These are phyloP conservation scores for Mediolabrus comicus DNA, from an alignment of 108 stramenopile species.

Conservation along the genomic window DNA sequence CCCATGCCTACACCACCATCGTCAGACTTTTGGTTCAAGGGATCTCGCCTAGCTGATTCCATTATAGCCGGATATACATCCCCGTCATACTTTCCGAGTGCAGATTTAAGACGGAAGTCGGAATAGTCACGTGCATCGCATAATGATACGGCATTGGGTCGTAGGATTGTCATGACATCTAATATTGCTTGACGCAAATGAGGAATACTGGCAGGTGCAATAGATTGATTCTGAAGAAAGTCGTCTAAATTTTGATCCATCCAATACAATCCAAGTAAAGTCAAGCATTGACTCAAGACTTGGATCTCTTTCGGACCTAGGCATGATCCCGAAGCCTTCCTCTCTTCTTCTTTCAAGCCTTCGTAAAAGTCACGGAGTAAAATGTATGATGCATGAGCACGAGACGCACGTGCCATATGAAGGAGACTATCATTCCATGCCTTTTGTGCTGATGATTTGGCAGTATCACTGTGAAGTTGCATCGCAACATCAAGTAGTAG, in stretches of 20 bases:
- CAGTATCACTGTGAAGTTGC: conserved; percentile 56
- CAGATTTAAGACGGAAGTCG: conserved; percentile 87
- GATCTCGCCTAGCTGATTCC: conserved; percentile 77
- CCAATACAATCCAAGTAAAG: conserved; percentile 83
- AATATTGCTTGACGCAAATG: conserved; percentile 57
- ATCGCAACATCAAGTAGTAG: conserved; percentile 64
- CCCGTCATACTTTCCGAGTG: conserved; percentile 86
- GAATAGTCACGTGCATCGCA: conserved; percentile 89
- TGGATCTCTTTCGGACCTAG: conserved; percentile 51
- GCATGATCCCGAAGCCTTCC: conserved; percentile 25
- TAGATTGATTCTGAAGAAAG: conserved; percentile 76
- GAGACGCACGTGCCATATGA: conserved; percentile 71
- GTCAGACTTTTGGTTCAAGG: conserved; percentile 59
- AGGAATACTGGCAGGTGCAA: conserved; percentile 49
- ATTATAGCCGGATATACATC: conserved; percentile 90
- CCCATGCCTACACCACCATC: conserved; percentile 60
- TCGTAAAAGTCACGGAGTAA: conserved; percentile 67
- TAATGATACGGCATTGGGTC: conserved; percentile 85
- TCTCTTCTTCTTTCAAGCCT: conserved; percentile 61
- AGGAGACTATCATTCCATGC: conserved; percentile 87
- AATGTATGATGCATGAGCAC: conserved; percentile 77
- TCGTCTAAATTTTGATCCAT: conserved; percentile 87
- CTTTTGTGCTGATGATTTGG: conserved; percentile 46
- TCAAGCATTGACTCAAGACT: conserved; percentile 65
- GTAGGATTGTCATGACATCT: conserved; percentile 44